Conservation (phyloP, 768 basidiomycete species). For the Agaricus sinodeliciosus region DNA sequence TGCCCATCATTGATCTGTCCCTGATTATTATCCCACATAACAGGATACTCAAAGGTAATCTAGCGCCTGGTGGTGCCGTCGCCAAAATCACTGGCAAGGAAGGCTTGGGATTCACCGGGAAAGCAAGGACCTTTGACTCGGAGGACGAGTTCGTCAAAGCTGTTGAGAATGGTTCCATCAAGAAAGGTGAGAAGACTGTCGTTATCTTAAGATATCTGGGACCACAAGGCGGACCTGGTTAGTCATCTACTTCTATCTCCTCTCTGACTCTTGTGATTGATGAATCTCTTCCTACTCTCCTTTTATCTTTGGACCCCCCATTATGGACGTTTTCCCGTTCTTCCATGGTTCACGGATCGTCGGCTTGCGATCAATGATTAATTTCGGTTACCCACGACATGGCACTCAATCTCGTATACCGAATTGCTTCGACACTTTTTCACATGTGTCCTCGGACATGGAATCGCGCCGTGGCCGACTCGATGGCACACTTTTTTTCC, state of each 20-base stretch:
- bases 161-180: conserved; percentile 82
- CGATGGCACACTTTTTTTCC: no score
- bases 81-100: conserved; percentile 97
- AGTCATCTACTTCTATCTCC: conserved; percentile 22
- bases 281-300: not conserved
- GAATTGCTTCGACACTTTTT: no score
- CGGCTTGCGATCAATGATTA: not conserved
- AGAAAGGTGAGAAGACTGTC: conserved; percentile 94
- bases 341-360: not conserved
- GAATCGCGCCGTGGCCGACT: no score
- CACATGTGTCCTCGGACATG: no score
- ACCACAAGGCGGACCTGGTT: conserved; percentile 93
- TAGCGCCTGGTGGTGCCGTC: conserved; percentile 93
- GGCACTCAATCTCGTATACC: not conserved
- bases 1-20: not conserved
- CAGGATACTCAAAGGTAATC: conserved; percentile 86
- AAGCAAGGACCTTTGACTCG: conserved; percentile 87
- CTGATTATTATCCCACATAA: not conserved
- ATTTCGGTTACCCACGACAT: not conserved
- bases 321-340: not conserved
- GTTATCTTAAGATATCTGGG: conserved; percentile 94
- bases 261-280: conserved; percentile 6
- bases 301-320: not conserved
- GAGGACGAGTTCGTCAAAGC: conserved; percentile 87
- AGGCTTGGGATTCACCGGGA: conserved; percentile 83